These are phyloP conservation scores for Phytophthora megakarya DNA, from an alignment of 352 stramenopile species.

Conservation along the genomic window DNA sequence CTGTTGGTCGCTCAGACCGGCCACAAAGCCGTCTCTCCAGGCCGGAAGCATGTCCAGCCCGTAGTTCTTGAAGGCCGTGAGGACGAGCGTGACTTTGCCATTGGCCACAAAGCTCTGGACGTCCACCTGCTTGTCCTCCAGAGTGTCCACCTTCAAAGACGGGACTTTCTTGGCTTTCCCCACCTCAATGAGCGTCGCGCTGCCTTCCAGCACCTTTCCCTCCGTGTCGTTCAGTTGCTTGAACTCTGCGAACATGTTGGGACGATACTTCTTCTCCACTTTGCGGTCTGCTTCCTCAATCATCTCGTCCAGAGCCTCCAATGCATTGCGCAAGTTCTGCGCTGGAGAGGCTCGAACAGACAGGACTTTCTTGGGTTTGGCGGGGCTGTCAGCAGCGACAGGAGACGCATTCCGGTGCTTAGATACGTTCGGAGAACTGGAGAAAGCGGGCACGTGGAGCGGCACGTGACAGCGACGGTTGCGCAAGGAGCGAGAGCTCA, in stretches of 20 bases:
- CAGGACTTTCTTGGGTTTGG: constrained; percentile 40
- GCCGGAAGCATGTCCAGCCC: constrained; percentile 80
- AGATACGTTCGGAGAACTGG: constrained; percentile 7
- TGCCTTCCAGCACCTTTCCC: constrained; percentile 70
- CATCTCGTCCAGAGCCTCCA: constrained; percentile 81
- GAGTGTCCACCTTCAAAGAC: constrained; percentile 56
- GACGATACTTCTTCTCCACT: constrained; percentile 84
- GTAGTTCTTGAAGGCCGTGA: constrained; percentile 89
- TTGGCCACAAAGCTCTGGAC: constrained; percentile 55
- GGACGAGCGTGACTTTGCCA: constrained; percentile 69
- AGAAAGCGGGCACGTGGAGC: constrained; percentile 14
- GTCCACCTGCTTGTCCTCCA: constrained; percentile 53
- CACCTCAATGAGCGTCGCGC: constrained; percentile 58
- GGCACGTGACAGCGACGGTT: constrained; percentile 21
- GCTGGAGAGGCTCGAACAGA: constrained; percentile 49
- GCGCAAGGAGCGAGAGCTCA: no score
- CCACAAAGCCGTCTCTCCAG: constrained; percentile 71
- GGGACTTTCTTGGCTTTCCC: constrained; percentile 61
- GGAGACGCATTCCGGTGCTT: background rate
- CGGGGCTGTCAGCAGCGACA: background rate
- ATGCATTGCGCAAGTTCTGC: constrained; percentile 74
- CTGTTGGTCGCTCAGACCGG: constrained; percentile 40
- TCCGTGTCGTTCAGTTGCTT: constrained; percentile 90
- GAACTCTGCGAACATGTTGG: constrained; percentile 90
- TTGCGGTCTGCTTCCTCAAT: constrained; percentile 87